Percentiles rank a stretch among this genome's conserved stretches.
These are phyloP conservation scores for Tylopilus balloui DNA, from an alignment of 768 basidiomycete genomes.

Conservation along the genomic window DNA sequence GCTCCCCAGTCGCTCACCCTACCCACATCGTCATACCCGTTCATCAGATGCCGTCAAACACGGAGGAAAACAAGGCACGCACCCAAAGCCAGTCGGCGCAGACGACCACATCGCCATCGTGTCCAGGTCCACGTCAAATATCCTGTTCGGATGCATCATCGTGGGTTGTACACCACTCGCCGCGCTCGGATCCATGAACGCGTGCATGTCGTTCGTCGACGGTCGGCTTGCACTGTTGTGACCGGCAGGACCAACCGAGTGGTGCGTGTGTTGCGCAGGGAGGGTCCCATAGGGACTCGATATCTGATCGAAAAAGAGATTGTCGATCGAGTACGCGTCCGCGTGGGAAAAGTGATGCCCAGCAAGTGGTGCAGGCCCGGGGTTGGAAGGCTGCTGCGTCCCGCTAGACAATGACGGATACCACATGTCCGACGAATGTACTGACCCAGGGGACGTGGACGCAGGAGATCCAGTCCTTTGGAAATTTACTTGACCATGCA, in stretches of 20 bases:
- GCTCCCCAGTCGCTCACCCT: slow-evolving; percentile 40
- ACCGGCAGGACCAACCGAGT: background rate
- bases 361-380: background rate
- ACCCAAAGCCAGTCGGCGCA: slow-evolving; percentile 60
- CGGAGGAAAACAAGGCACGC: slow-evolving; percentile 27
- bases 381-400: background rate
- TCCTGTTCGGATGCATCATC: slow-evolving; percentile 5
- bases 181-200: slow-evolving; percentile 10
- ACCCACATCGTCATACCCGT: background rate
- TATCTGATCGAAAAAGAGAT: slow-evolving; percentile 21
- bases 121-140: slow-evolving; percentile 39
- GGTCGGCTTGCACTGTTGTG: background rate
- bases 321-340: slow-evolving; percentile 19
- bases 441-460: background rate
- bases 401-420: slow-evolving; percentile 10
- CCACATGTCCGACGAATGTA: slow-evolving; percentile 18
- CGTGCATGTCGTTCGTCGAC: slow-evolving; percentile 7
- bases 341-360: slow-evolving; percentile 5
- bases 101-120: slow-evolving; percentile 61
- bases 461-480: background rate
- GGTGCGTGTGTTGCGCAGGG: slow-evolving; percentile 1
- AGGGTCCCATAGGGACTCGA: slow-evolving; percentile 6
- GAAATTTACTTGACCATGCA: slow-evolving; percentile 32
- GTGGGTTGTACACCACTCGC: background rate
- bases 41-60: background rate